Evolutionary conservation across 352 stramenopile genomes (phyloP).

Genomic region (Pythium folliculosum): DNA sequence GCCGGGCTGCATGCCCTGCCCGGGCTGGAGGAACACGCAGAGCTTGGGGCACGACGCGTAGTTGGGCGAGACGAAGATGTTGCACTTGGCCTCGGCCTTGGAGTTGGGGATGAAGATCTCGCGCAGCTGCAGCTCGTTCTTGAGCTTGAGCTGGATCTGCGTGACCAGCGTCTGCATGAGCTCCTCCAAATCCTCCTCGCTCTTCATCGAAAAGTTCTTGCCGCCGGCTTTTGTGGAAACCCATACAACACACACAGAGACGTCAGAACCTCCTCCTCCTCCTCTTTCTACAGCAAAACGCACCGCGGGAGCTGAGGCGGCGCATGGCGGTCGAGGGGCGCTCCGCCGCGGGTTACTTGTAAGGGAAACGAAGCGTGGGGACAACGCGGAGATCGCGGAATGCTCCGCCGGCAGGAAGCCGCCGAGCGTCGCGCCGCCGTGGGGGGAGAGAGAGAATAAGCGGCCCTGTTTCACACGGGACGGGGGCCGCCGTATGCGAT

Average conservation of each 20-base stretch:
- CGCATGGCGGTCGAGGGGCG: conserved; percentile 23
- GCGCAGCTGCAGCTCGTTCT: conserved; percentile 78
- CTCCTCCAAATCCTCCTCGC: conserved; percentile 82
- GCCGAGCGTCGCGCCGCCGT: too few species aligned
- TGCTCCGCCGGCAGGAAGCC: conserved; percentile 9
- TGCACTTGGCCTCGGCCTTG: conserved; percentile 84
- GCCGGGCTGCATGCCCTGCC: conserved; percentile 60
- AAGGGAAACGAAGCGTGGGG: background rate
- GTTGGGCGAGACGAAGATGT: conserved; percentile 84
- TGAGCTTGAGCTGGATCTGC: conserved; percentile 86
- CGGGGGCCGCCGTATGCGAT: background rate
- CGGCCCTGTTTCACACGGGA: background rate
- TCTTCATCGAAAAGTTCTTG: conserved; percentile 83
- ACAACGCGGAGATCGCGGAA: conserved; percentile 14
- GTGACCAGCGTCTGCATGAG: conserved; percentile 82
- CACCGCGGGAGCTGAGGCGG: conserved; percentile 28
- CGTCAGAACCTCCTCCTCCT: too few species aligned
- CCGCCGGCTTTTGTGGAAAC: conserved; percentile 18
- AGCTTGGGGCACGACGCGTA: conserved; percentile 80
- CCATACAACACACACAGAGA: background rate
- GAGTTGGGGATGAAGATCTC: conserved; percentile 90
- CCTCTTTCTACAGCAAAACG: too few species aligned
- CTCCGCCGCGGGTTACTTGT: background rate
- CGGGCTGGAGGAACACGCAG: conserved; percentile 81
- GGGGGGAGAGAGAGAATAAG: too few species aligned